Conservation (phyloP, 2,329 filamentous ascomycete species). For the Aureobasidium sp. region DNA sequence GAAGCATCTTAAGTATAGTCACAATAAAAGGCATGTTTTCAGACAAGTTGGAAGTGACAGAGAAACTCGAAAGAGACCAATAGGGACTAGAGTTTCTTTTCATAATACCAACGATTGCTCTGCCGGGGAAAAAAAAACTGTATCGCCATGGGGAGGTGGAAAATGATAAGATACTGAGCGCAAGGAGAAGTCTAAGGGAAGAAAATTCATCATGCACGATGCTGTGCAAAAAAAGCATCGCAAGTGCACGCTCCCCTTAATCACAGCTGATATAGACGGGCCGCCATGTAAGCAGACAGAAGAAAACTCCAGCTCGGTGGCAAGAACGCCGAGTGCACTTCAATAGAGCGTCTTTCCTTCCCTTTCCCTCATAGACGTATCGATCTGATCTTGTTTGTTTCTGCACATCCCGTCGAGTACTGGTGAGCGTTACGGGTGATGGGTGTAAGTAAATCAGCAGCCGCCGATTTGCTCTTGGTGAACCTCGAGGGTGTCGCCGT, state of each 20-base stretch:
- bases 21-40: too few species aligned
- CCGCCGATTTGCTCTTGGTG: conserved; percentile 98
- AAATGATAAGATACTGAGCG: too few species aligned
- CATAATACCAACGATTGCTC: too few species aligned
- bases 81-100: too few species aligned
- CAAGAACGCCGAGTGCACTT: conserved; percentile 1
- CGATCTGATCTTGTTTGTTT: not conserved
- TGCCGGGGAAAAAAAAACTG: too few species aligned
- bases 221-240: not conserved
- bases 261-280: not conserved
- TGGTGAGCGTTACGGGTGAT: not conserved
- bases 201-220: not conserved
- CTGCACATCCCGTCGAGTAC: not conserved
- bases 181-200: not conserved
- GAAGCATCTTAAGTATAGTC: too few species aligned
- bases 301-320: conserved; percentile 8
- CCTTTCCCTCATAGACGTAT: too few species aligned
- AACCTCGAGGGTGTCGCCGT: conserved; percentile 93
- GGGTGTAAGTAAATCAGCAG: conserved; percentile 20
- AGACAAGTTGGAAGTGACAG: too few species aligned
- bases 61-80: too few species aligned
- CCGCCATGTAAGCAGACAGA: not conserved
- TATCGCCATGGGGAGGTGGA: too few species aligned
- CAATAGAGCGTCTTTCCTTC: not conserved
- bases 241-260: not conserved